Evolutionary conservation across 371 early-diverging fungal species (phyloP).

Genomic region (Parasitella parasitica): DNA sequence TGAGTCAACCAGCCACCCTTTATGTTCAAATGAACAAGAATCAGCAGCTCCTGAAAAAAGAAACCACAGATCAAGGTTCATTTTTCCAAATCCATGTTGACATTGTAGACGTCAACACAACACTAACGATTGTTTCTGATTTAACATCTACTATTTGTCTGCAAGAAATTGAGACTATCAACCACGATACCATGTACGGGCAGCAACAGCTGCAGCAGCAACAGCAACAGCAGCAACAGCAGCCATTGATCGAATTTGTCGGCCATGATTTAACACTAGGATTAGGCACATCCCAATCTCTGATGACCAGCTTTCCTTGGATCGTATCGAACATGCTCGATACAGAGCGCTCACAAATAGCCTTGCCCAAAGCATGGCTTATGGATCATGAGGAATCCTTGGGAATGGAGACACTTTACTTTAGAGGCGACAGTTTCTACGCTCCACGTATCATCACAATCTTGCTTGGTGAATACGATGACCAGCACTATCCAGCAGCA

Average conservation of each 20-base stretch:
- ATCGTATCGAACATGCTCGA: constrained; percentile 20
- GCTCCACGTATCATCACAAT: background rate
- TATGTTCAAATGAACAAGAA: constrained; percentile 27
- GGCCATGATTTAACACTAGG: constrained; percentile 34
- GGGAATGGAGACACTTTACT: constrained; percentile 40
- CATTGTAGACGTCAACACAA: background rate
- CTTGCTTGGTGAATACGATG: constrained; percentile 33
- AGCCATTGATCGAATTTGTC: constrained; percentile 27
- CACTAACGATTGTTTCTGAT: constrained; percentile 7
- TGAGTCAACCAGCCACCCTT: constrained; percentile 23
- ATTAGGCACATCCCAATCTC: constrained; percentile 22
- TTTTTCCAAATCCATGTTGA: background rate
- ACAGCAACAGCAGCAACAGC: background rate
- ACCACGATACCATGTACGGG: background rate
- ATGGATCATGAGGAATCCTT: constrained; percentile 18
- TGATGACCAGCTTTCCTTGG: constrained; percentile 37
- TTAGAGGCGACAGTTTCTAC: constrained; percentile 18
- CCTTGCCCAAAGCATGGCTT: constrained; percentile 30
- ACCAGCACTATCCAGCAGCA: background rate
- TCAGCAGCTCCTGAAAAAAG: constrained; percentile 1
- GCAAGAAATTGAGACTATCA: background rate
- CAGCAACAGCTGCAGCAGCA: background rate
- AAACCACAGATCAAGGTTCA: constrained; percentile 13
- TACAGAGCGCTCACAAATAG: constrained; percentile 35
- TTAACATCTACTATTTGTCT: background rate